Evolutionary conservation across 2,329 filamentous ascomycete species (phyloP), one percentile per base, ranked within the genome.

Genomic region (Exophiala spinifera): DNA sequence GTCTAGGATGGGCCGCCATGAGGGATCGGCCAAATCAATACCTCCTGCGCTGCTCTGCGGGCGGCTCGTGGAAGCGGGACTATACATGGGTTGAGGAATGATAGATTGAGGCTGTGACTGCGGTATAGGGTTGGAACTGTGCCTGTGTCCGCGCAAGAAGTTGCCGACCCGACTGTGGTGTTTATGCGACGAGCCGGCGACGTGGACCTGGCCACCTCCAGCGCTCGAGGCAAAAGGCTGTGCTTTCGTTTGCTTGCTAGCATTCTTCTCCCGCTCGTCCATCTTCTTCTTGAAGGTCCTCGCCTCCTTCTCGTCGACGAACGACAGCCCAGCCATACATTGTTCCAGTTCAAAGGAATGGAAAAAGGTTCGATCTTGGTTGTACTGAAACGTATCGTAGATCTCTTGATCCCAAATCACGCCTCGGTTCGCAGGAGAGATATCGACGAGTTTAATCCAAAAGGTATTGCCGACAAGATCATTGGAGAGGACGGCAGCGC

Each of bases 321-420:
- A 99, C 20, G 90, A 96, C 56, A 99, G 76, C 0, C 86, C 94
- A 4, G 91, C 94, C 57, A 95, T 76, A 66, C 91, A 97, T 60
- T 95, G 85, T 72, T 97, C 91, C 52, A 96, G 81, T 75, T 99
- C 94, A 69, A 99, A 99, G 4, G 89, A 91, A 73, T 97, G 91
- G 74, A 99, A 99, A 75, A 96, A 99, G 56, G 89, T 92, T 58
- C 94, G 86, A 70, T 99, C 94, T 69, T 96, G 92, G 74, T 96
- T 96, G 78, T 97, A 99, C 60, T 80, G 79, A 79, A 95, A 97
- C 47, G 85, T 85, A 64, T 99, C 92, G 75, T 95, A 99, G 65
- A 99, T 90, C 74, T 99, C 94, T 75, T 97, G 92, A 67, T 96
- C 91, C 90, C 90, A 96, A 66, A 96, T 87, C 47, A 96, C 91